Base-by-base conservation (phyloP, 208 protist species). In the Trypanosoma cruzi region DNA sequence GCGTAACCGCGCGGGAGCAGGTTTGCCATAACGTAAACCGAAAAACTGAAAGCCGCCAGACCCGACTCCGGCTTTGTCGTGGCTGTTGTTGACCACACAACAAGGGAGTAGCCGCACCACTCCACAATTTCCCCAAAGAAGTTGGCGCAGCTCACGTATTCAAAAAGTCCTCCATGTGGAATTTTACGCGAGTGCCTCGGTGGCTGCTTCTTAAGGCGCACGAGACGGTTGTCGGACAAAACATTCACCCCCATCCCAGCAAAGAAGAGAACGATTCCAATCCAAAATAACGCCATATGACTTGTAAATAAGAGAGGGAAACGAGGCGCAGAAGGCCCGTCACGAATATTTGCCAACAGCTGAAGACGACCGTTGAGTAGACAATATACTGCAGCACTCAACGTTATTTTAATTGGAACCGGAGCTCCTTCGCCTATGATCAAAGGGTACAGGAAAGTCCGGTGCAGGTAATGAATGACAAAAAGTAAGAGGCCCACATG, bases 101-200 rank as follows among this genome's bases (percentile, higher is more conserved):
- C 71, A 44, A 84, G 13, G 28, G 77, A 63, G 57, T 92, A 93
- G 37, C 86, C 84, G 5, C 20, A 50, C 86, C 88, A 96, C 81
- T 96, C 88, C 26, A 96, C 52, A 34, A 89, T 70, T 61, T 96
- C 90, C 0, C 82, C 86, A 44, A 89, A 78, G 46, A 92, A 93
- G 68, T 96, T 96, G 0, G 88, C 77, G 58, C 88, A 94, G 73
- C 85, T 89, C n/a, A 96, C 79, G 20, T 48, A 65, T 22, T 85
- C 72, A 63, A 96, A 96, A n/a, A 72, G 78, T 18, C 75, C 77
- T 28, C 84, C 82, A 26, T 76, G 64, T 2, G 90, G 88, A 28
- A 94, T 90, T 22, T 59, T 59, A 59, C 94, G 93, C 2, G 53
- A 28, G 0, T 37, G 14, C n/a, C n/a, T 13, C 5, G 64, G 42